These are phyloP conservation scores for Oryza meyeriana DNA, from an alignment of 176 grass and related monocot genomes.

Conservation along the genomic window DNA sequence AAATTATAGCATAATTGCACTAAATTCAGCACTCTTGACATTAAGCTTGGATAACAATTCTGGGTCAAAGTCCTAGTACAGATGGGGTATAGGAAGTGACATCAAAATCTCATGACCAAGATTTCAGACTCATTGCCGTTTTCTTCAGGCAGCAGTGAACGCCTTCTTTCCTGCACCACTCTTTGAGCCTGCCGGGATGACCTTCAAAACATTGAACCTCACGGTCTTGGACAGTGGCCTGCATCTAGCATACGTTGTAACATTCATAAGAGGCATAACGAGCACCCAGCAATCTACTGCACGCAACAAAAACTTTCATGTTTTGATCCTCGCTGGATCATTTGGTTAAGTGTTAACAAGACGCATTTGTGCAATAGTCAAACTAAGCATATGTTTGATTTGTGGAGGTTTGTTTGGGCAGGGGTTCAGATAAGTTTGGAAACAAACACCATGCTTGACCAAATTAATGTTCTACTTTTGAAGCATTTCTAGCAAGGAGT, in stretches of 20 bases:
- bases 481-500: too few species aligned
- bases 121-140: background rate
- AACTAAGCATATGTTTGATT: too few species aligned
- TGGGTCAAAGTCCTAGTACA: constrained; percentile 7
- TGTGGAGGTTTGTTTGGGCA: too few species aligned
- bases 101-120: constrained; percentile 13
- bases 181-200: constrained; percentile 12
- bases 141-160: background rate
- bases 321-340: background rate
- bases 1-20: background rate
- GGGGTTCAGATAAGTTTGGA: background rate
- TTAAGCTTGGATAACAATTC: background rate
- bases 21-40: background rate
- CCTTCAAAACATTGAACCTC: constrained; percentile 23
- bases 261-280: background rate
- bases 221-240: constrained; percentile 24
- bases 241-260: background rate
- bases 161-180: constrained; percentile 22
- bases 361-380: background rate
- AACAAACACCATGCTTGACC: background rate
- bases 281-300: background rate
- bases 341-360: background rate
- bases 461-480: background rate
- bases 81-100: background rate
- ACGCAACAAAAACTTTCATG: background rate